phyloP scores from a whole-genome alignment of 2,329 filamentous ascomycete genomes.

The Epichloe glyceriae region DNA sequence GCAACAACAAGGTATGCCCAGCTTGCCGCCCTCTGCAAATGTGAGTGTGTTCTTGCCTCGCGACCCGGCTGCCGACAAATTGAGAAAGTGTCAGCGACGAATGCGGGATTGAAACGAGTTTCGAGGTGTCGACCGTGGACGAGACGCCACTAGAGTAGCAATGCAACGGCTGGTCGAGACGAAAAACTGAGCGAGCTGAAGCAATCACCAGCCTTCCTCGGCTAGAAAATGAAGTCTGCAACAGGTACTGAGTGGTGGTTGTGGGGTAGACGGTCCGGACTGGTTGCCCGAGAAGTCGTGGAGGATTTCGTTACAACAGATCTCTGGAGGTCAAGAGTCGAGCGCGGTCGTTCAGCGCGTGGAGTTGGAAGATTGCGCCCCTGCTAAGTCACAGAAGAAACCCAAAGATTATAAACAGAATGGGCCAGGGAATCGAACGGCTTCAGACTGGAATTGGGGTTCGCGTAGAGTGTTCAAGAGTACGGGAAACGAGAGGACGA shows the following conservation, averaged over 20 bases:
- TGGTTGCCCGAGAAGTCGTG: slow-evolving; percentile 20
- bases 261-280: slow-evolving; percentile 13
- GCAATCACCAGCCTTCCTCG: slow-evolving; percentile 4
- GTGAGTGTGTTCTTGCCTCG: background rate
- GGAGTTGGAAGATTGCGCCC: slow-evolving; percentile 8
- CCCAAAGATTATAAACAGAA: slow-evolving; percentile 6
- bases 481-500: slow-evolving; percentile 5
- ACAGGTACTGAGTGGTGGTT: slow-evolving; percentile 12
- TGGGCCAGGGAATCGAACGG: background rate
- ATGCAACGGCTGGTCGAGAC: background rate
- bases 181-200: slow-evolving; percentile 4
- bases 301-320: slow-evolving; percentile 16
- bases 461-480: slow-evolving; percentile 6
- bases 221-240: slow-evolving; percentile 8
- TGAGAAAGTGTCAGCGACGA: background rate
- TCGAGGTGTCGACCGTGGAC: background rate
- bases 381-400: slow-evolving; percentile 6
- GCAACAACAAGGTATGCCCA: slow-evolving; percentile 3
- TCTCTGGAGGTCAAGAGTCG: slow-evolving; percentile 4
- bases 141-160: slow-evolving; percentile 2
- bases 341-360: slow-evolving; percentile 15
- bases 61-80: background rate
- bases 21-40: background rate
- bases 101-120: background rate
- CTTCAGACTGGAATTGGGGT: slow-evolving; percentile 1